Base-by-base conservation (phyloP, 225 moss, liverwort and hornwort genomes). In the Anthoceros angustus region DNA sequence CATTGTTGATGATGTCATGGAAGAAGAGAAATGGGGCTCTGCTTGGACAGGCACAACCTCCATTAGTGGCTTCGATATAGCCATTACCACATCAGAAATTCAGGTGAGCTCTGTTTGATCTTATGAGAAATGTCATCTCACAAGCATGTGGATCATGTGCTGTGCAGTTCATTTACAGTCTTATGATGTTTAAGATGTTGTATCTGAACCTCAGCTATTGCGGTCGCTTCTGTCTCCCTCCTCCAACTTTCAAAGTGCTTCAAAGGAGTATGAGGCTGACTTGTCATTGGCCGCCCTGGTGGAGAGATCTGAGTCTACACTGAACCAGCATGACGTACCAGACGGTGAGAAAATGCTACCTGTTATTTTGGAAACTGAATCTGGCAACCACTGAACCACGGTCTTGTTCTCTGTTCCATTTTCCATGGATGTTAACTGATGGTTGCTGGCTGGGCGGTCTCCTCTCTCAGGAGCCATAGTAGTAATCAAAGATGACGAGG, bases 21-120 rank as follows among this genome's bases (percentile, higher is more conserved):
- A 77, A 68, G 80, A 86, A 65, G 87, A 91, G 95, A 89, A 98
- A 68, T 98, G 95, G 95, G 88, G 86, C 70, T 86, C 91, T 79
- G 87, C 91, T 40, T 98, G 95, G 95, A 81, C 82, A 65, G 95
- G 95, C 64, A 77, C 76, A 62, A 86, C 78, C 74, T 84, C 83
- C 41, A 74, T 98, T 48, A 72, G 71, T 38, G 95, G 95, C 43
- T 61, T 91, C 72, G 74, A 98, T 78, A 74, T 98, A 68, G 95
- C 91, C 62, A 79, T 98, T 62, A 98, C 95, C 39, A 88, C 91
- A 61, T 80, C 88, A 61, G 95, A 91, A 82, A 86, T 98, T 32
- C 83, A 92, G 92, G 92, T 92, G 80, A 15, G 9, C 2, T 12
- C 42, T 32, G 60, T 40, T 26, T 10, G 40, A 25, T 14, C 14